phyloP scores from a whole-genome alignment of 495 filamentous ascomycete species.

The Pyrenula aspistea region DNA sequence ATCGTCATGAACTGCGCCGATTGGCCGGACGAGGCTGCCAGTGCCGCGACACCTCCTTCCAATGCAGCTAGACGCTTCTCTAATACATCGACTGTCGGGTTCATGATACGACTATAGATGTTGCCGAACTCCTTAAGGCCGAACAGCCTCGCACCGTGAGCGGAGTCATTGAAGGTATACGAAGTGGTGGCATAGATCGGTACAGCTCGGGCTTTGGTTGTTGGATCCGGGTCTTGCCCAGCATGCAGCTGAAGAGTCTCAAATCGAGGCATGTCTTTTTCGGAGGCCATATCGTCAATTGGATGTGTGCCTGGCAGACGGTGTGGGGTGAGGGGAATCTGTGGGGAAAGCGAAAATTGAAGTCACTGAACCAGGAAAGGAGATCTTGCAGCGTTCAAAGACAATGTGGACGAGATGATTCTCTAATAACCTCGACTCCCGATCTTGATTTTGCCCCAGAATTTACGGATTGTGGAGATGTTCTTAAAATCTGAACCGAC shows the following conservation, averaged over 20 bases:
- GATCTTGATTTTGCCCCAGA: no score
- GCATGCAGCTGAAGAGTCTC: constrained; percentile 97
- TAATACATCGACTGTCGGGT: constrained; percentile 96
- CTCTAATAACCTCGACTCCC: no score
- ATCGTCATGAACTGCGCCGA: constrained; percentile 92
- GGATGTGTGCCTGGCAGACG: not conserved
- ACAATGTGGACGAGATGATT: no score
- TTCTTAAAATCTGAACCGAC: no score
- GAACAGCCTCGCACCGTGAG: constrained; percentile 91
- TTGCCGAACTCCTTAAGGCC: constrained; percentile 97
- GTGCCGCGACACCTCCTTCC: constrained; percentile 84
- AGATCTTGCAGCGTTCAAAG: no score
- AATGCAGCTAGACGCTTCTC: constrained; percentile 95
- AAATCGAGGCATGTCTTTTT: constrained; percentile 36
- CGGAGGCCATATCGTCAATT: constrained; percentile 4
- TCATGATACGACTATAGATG: constrained; percentile 98
- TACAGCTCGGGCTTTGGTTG: constrained; percentile 83
- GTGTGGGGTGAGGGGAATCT: no score
- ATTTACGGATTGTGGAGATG: no score
- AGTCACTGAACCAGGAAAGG: no score
- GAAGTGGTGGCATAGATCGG: constrained; percentile 97
- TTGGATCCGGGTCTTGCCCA: constrained; percentile 79
- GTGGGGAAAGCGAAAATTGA: no score
- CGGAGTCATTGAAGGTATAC: constrained; percentile 91
- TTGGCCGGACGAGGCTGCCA: constrained; percentile 85